Percentiles rank a stretch among this genome's conserved stretches.
Evolutionary conservation across 1,284 basidiomycete genomes (phyloP).

Genomic region (Malassezia nana): DNA sequence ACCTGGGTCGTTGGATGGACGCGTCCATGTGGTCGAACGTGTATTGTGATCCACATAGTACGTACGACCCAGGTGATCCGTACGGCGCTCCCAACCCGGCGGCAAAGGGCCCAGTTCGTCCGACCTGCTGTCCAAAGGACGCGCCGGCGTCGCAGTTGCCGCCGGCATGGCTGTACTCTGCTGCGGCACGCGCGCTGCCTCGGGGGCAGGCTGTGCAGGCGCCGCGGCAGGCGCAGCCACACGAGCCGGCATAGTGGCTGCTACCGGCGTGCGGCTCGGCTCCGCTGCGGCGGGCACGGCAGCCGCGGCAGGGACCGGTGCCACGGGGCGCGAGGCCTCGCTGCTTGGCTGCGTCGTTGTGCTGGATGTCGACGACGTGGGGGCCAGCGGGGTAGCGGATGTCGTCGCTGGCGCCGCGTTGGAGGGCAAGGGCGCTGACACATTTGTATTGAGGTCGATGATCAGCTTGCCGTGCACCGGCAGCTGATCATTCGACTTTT

Average conservation of each 20-base stretch:
- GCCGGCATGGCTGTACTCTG: background rate
- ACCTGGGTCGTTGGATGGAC: constrained; percentile 44
- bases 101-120: constrained; percentile 55
- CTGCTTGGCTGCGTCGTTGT: background rate
- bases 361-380: background rate
- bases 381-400: constrained; percentile 26
- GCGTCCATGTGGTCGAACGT: constrained; percentile 84
- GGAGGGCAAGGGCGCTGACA: constrained; percentile 22
- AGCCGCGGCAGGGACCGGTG: background rate
- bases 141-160: background rate
- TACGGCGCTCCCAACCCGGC: constrained; percentile 81
- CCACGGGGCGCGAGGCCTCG: background rate
- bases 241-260: background rate
- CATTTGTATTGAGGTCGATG: constrained; percentile 47
- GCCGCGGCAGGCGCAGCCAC: constrained; percentile 8
- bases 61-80: constrained; percentile 72
- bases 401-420: constrained; percentile 19
- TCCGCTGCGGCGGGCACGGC: background rate
- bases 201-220: background rate
- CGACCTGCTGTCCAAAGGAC: constrained; percentile 22
- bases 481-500: constrained; percentile 47
- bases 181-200: constrained; percentile 10
- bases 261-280: background rate
- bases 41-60: constrained; percentile 76
- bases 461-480: constrained; percentile 48